These are phyloP conservation scores for Senna siamea DNA, from an alignment of 306 rosid species.

Conservation along the genomic window DNA sequence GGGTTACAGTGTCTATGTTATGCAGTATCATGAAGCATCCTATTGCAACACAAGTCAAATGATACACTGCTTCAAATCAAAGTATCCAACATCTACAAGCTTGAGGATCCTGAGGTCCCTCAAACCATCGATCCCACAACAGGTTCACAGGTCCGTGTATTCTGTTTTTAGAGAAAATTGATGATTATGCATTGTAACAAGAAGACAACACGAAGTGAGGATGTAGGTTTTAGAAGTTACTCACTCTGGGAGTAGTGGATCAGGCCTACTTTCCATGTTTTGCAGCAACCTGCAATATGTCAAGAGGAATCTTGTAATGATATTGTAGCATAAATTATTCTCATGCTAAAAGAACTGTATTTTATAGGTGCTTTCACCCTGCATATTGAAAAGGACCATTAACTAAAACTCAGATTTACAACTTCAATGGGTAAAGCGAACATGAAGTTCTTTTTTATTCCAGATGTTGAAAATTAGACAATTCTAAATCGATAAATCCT, in stretches of 20 bases:
- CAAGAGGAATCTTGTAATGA: conserved; percentile 32
- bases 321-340: conserved; percentile 2
- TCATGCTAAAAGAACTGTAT: conserved; percentile 5
- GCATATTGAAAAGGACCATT: conserved; percentile 7
- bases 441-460: not conserved
- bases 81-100: conserved; percentile 72
- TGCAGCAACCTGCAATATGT: conserved; percentile 57
- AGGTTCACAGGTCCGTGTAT: conserved; percentile 64
- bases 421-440: conserved; percentile 12
- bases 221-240: conserved; percentile 51
- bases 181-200: conserved; percentile 27
- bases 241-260: conserved; percentile 75
- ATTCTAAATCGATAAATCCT: not conserved
- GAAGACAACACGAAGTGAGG: conserved; percentile 16
- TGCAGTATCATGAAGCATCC: conserved; percentile 34
- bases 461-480: not conserved
- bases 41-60: conserved; percentile 30
- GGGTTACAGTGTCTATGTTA: conserved; percentile 31
- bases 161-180: conserved; percentile 46
- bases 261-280: conserved; percentile 54
- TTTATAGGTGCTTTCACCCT: not conserved
- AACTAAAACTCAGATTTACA: conserved; percentile 8
- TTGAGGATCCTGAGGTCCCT: conserved; percentile 70
- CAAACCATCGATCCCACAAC: conserved; percentile 85
- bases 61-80: conserved; percentile 49